Conservation (phyloP, 345 rosid species). For the Adansonia digitata region DNA sequence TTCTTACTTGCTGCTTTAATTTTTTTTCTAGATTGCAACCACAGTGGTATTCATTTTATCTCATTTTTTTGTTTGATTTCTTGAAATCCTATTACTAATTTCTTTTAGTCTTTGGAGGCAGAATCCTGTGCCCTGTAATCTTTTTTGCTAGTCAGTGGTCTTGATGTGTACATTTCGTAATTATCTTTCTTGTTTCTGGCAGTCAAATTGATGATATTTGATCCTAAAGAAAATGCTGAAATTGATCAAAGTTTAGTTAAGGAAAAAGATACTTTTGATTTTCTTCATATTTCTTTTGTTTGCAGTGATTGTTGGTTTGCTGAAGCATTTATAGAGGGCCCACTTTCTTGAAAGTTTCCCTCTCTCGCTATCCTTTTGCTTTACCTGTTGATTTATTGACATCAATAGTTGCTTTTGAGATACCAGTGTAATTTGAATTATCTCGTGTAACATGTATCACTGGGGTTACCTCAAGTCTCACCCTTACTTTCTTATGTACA, state of each 20-base stretch:
- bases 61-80: neutral
- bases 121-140: neutral
- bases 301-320: neutral
- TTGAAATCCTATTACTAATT: neutral
- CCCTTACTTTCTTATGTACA: neutral
- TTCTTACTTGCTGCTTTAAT: neutral
- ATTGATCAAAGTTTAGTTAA: neutral
- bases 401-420: neutral
- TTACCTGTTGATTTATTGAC: neutral
- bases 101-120: neutral
- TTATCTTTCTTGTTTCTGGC: neutral
- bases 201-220: neutral
- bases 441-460: neutral
- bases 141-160: neutral
- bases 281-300: neutral
- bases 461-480: neutral
- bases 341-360: neutral
- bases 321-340: neutral
- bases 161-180: neutral
- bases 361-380: neutral
- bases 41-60: neutral
- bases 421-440: neutral
- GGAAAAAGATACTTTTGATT: neutral
- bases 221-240: neutral
- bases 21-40: neutral